Evolutionary conservation across 2,329 filamentous ascomycete genomes (phyloP), one percentile per base, ranked within the genome.

Genomic region (Claviceps arundinis): DNA sequence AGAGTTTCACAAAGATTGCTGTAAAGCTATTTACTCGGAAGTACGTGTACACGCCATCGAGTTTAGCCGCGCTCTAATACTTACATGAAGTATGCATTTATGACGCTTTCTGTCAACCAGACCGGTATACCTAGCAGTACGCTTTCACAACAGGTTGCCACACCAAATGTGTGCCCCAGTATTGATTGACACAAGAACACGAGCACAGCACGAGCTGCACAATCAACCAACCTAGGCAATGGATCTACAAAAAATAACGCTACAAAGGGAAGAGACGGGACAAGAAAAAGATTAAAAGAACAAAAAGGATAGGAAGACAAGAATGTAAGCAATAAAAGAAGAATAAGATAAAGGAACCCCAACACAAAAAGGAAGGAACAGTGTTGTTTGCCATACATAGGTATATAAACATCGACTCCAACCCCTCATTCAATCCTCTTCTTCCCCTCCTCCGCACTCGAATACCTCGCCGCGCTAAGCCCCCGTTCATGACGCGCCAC

Each of bases 401-500:
- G 13, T 11, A 26, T n/a, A 43, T 19, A 22, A 5, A 19, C 17
- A 24, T 22, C 13, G 9, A 22, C 41, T 43, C 30, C 9, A 5
- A 7, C n/a, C 24, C 61, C 60, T 78, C 9, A 90, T 66, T 98
- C 93, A 63, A 95, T 94, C 66, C 93, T 87, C 79, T 96, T 98
- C 78, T 98, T 98, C 50, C 93, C 93, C 70, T 98, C 93, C 68
- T 98, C 93, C 51, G 94, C 81, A 60, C 85, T 93, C 37, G 88
- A 78, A 60, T 94, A 84, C 56, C 88, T 77, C 44, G 85, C 84
- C 58, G 87, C 87, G 70, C 89, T 95, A 56, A 88, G 78, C 2
- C 89, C 89, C 16, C 90, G 77, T 68, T 95, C 87, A 64, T 95
- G 89, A 47, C 74, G 73, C 30, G 78, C 74, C 22, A 72, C 65